Conservation (phyloP, 2,329 filamentous ascomycete species). For the Aureobasidium sp. region DNA sequence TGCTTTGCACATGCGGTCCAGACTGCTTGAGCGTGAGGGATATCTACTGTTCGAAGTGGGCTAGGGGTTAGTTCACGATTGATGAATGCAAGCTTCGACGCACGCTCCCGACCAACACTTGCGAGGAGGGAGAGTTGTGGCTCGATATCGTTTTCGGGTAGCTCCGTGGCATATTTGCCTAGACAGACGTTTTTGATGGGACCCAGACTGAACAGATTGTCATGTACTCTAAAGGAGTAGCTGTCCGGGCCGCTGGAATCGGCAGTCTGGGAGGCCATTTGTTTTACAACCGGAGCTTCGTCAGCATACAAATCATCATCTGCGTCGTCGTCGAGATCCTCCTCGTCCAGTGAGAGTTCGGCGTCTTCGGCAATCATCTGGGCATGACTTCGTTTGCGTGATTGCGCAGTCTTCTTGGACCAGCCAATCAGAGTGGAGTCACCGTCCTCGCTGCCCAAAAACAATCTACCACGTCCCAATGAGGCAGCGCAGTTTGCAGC, state of each 20-base stretch:
- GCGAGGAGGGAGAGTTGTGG: constrained; percentile 45
- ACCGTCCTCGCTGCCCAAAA: constrained; percentile 75
- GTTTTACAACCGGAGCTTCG: constrained; percentile 38
- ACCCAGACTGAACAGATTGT: constrained; percentile 67
- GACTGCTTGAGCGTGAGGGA: constrained; percentile 64
- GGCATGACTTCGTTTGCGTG: constrained; percentile 55
- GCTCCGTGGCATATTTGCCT: constrained; percentile 44
- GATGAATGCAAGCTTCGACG: constrained; percentile 65
- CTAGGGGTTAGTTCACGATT: constrained; percentile 70
- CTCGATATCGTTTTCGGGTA: constrained; percentile 21
- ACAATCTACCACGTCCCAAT: constrained; percentile 62
- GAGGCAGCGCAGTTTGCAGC: constrained; percentile 61
- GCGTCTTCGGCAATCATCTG: constrained; percentile 48
- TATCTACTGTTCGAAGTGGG: constrained; percentile 60
- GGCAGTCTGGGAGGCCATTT: constrained; percentile 26
- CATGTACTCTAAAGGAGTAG: constrained; percentile 67
- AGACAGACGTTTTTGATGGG: constrained; percentile 69
- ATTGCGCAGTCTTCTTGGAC: constrained; percentile 55
- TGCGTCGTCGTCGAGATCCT: constrained; percentile 51
- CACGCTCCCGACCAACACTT: constrained; percentile 54
- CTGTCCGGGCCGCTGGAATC: constrained; percentile 49
- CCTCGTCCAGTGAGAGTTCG: constrained; percentile 42
- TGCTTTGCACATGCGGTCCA: constrained; percentile 59
- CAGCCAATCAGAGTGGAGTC: constrained; percentile 79
- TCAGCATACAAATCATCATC: constrained; percentile 58